phyloP scores from a whole-genome alignment of 2,329 filamentous ascomycete genomes.

The Ambrosiella xylebori region DNA sequence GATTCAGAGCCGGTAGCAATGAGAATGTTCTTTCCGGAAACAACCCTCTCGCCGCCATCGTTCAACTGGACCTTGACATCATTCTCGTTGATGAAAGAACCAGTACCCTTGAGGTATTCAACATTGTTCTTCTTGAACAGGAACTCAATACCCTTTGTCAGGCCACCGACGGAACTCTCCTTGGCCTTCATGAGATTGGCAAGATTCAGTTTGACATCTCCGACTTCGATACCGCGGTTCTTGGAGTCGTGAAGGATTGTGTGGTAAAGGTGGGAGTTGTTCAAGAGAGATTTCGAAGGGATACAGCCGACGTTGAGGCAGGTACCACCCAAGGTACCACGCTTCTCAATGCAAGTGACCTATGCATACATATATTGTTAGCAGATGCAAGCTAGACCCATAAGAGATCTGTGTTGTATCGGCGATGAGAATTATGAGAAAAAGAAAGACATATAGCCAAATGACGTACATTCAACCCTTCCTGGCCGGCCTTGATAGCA shows the following conservation, averaged over 20 bases:
- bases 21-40: slow-evolving; percentile 90
- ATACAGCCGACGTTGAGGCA: slow-evolving; percentile 99
- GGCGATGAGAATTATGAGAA: not conserved
- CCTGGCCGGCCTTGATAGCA: slow-evolving; percentile 96
- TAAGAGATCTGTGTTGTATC: slow-evolving; percentile 3
- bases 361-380: slow-evolving; percentile 21
- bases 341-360: slow-evolving; percentile 98
- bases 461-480: slow-evolving; percentile 68
- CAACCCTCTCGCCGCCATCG: slow-evolving; percentile 76
- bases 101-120: slow-evolving; percentile 91
- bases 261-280: slow-evolving; percentile 98
- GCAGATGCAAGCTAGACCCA: not conserved
- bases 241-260: slow-evolving; percentile 94
- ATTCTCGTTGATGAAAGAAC: slow-evolving; percentile 72
- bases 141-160: slow-evolving; percentile 97
- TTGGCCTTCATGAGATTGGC: slow-evolving; percentile 97
- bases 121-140: slow-evolving; percentile 99
- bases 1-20: slow-evolving; percentile 93
- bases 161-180: slow-evolving; percentile 68
- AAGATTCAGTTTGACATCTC: slow-evolving; percentile 92
- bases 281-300: slow-evolving; percentile 96
- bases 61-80: slow-evolving; percentile 79
- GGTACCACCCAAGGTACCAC: slow-evolving; percentile 82
- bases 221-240: slow-evolving; percentile 90
- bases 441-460: not conserved